These are phyloP conservation scores for Scheffersomyces parashehatae DNA, from an alignment of 1,139 yeast genomes.

Conservation along the genomic window DNA sequence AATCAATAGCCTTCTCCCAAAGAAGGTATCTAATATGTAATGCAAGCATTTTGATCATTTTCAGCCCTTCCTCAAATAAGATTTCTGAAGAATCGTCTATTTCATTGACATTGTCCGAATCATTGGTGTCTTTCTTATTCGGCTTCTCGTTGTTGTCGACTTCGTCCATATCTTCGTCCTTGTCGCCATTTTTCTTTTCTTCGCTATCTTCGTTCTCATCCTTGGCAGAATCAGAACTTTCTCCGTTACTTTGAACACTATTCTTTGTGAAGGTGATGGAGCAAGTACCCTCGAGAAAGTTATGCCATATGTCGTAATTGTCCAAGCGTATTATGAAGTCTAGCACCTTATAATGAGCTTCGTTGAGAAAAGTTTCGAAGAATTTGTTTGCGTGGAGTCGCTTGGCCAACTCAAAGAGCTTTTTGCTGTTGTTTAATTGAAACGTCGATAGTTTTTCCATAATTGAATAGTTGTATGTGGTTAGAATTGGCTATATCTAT, in stretches of 20 bases:
- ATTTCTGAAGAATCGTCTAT: constrained; percentile 19
- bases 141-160: constrained; percentile 5
- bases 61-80: constrained; percentile 49
- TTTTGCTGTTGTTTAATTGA: constrained; percentile 38
- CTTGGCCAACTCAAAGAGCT: constrained; percentile 49
- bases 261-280: constrained; percentile 30
- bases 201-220: background rate
- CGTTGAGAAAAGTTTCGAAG: constrained; percentile 60
- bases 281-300: constrained; percentile 56
- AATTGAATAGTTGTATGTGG: background rate
- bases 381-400: constrained; percentile 46
- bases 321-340: constrained; percentile 36
- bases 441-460: constrained; percentile 50
- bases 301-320: constrained; percentile 47
- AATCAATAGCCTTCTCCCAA: constrained; percentile 75
- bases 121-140: constrained; percentile 7
- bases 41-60: constrained; percentile 55
- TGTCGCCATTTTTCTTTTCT: constrained; percentile 5
- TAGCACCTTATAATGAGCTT: constrained; percentile 60
- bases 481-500: too few relatives aligned
- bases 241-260: constrained; percentile 1
- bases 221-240: background rate
- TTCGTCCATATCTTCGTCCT: background rate
- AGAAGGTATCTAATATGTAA: constrained; percentile 65
- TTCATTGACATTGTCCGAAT: constrained; percentile 10